These are phyloP conservation scores for Pseudogymnoascus pannorum DNA, from an alignment of 2,329 filamentous ascomycete species.

Conservation along the genomic window DNA sequence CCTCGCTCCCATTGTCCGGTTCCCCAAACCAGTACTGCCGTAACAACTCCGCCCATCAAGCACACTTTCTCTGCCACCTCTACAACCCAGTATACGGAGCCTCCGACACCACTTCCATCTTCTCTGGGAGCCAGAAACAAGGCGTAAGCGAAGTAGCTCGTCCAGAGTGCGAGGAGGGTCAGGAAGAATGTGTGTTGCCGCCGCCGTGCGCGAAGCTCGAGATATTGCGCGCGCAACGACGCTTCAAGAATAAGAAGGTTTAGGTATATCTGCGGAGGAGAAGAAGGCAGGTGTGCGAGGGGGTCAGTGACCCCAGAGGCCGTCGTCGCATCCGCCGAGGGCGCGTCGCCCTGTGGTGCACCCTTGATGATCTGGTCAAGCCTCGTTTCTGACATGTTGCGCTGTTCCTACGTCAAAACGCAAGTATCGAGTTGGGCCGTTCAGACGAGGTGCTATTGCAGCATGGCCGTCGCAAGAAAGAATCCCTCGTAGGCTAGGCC, in stretches of 20 bases:
- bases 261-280: conserved; percentile 66
- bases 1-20: conserved; percentile 96
- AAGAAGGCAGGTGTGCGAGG: conserved; percentile 28
- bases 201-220: conserved; percentile 78
- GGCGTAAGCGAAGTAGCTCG: conserved; percentile 76
- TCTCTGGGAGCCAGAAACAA: conserved; percentile 94
- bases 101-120: conserved; percentile 83
- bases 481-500: not conserved
- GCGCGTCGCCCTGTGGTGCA: conserved; percentile 58
- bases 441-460: not conserved
- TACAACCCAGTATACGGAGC: conserved; percentile 92
- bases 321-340: conserved; percentile 21
- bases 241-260: conserved; percentile 96
- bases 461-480: conserved; percentile 3
- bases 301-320: conserved; percentile 36
- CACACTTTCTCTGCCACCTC: conserved; percentile 86
- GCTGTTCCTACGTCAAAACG: not conserved
- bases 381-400: conserved; percentile 11
- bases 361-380: conserved; percentile 86
- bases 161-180: conserved; percentile 71
- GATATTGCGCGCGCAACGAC: conserved; percentile 84
- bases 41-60: conserved; percentile 84
- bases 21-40: conserved; percentile 79
- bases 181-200: conserved; percentile 93
- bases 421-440: not conserved